Conservation (phyloP, 148 eudicot genomes). For the Rhododendron kiyosumense region DNA sequence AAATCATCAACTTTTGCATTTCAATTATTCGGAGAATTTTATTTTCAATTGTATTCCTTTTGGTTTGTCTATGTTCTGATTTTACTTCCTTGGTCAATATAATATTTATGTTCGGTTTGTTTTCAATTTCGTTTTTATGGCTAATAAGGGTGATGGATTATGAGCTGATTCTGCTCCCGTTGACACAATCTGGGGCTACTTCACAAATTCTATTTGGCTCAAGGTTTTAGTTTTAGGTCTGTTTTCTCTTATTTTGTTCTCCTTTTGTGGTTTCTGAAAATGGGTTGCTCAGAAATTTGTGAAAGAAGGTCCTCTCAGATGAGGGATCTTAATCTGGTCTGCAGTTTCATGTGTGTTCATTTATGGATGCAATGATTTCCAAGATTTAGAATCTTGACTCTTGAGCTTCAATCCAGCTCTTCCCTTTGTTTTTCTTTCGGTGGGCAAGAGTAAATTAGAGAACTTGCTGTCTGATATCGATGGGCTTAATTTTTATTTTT, state of each 20-base stretch:
- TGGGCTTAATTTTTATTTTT: not conserved
- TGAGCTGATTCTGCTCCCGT: not conserved
- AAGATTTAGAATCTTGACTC: not conserved
- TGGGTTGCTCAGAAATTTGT: slow-evolving; percentile 7
- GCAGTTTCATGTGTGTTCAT: not conserved
- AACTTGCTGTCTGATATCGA: not conserved
- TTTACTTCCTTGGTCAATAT: not conserved
- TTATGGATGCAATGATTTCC: not conserved
- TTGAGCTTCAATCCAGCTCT: slow-evolving; percentile 6
- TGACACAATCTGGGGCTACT: not conserved
- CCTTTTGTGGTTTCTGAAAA: not conserved
- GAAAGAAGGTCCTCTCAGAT: not conserved
- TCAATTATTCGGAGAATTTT: not conserved
- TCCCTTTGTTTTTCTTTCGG: not conserved
- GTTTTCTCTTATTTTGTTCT: not conserved
- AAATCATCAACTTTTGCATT: not conserved
- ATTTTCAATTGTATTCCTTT: not conserved
- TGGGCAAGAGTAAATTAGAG: not conserved
- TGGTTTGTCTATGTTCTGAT: not conserved
- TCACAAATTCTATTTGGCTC: not conserved
- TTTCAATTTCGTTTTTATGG: not conserved
- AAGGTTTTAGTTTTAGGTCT: not conserved
- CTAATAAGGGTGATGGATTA: not conserved
- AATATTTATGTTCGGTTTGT: too few relatives aligned
- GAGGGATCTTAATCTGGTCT: not conserved